Evolutionary conservation across 2,329 filamentous ascomycete genomes (phyloP).

Genomic region (Aciculosporium take): DNA sequence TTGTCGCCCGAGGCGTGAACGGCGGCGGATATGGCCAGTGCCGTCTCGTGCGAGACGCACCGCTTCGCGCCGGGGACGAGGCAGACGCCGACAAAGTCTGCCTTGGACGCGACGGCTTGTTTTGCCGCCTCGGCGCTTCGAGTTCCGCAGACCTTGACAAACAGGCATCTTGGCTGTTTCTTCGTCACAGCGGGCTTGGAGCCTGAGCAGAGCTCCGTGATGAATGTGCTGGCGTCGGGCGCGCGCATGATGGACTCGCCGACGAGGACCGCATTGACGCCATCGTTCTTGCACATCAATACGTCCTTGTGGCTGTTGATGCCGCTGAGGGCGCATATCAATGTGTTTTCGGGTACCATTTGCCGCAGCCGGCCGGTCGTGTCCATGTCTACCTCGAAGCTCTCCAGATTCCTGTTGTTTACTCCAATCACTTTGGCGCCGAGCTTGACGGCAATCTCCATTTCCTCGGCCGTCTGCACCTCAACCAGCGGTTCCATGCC

Average conservation of each 20-base stretch:
- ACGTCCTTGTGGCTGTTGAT: conserved; percentile 86
- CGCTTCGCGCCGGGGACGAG: conserved; percentile 70
- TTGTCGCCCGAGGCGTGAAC: conserved; percentile 54
- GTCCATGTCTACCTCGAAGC: conserved; percentile 88
- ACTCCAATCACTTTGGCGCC: conserved; percentile 89
- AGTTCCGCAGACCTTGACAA: conserved; percentile 94
- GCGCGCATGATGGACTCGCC: conserved; percentile 95
- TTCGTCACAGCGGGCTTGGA: conserved; percentile 21
- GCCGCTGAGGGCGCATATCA: conserved; percentile 87
- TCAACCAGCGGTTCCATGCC: conserved; percentile 98
- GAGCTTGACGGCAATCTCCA: conserved; percentile 72
- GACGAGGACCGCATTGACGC: conserved; percentile 84
- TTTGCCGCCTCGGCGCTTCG: conserved; percentile 67
- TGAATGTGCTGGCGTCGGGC: conserved; percentile 67
- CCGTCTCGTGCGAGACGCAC: conserved; percentile 64
- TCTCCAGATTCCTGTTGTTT: conserved; percentile 93
- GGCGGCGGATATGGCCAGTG: conserved; percentile 63
- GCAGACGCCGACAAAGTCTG: conserved; percentile 88
- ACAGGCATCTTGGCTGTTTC: conserved; percentile 30
- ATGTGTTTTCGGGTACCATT: conserved; percentile 71
- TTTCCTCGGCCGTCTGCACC: conserved; percentile 88
- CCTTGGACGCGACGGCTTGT: conserved; percentile 70
- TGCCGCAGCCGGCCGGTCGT: conserved; percentile 81
- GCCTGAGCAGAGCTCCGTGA: conserved; percentile 64
- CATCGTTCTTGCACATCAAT: conserved; percentile 70